Conservation (phyloP, 164 flowering plant genomes). For the Magnolia sinica region DNA sequence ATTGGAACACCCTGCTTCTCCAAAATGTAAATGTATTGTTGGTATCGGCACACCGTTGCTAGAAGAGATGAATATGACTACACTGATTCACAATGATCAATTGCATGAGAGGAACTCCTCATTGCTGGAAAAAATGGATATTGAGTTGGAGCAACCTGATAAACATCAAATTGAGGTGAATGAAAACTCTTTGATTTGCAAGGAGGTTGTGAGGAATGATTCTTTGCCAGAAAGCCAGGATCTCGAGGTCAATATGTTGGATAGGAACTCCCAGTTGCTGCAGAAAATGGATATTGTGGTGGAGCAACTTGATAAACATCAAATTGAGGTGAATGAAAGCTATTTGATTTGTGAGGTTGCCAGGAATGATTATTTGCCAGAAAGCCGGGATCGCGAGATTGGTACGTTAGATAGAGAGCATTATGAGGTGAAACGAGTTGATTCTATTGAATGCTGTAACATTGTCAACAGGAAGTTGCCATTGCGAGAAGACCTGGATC, state of each 20-base stretch:
- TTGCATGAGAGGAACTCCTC: background rate
- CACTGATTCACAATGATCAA: background rate
- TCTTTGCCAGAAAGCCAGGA: background rate
- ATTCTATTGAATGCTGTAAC: background rate
- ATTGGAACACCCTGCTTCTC: background rate
- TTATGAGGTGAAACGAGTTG: slow-evolving; percentile 2
- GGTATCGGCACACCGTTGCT: background rate
- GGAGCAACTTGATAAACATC: slow-evolving; percentile 1
- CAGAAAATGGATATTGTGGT: background rate
- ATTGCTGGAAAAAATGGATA: background rate
- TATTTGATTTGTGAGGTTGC: slow-evolving; percentile 4
- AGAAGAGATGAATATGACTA: background rate
- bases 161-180: slow-evolving; percentile 5
- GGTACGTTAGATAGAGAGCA: background rate
- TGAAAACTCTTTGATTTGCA: slow-evolving; percentile 2
- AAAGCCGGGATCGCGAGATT: background rate
- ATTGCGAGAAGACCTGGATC: slow-evolving; percentile 1
- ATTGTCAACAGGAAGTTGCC: background rate
- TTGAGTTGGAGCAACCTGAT: background rate
- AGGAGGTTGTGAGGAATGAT: background rate
- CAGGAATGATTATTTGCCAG: background rate
- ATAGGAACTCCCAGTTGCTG: background rate
- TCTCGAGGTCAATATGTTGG: background rate
- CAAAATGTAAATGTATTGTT: background rate
- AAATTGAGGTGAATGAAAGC: slow-evolving; percentile 3